A percentile compares a stretch with the other conserved stretches of the same genome.
phyloP scores from a whole-genome alignment of 2,329 filamentous ascomycete species.

The Mycosphaerella arachidis region DNA sequence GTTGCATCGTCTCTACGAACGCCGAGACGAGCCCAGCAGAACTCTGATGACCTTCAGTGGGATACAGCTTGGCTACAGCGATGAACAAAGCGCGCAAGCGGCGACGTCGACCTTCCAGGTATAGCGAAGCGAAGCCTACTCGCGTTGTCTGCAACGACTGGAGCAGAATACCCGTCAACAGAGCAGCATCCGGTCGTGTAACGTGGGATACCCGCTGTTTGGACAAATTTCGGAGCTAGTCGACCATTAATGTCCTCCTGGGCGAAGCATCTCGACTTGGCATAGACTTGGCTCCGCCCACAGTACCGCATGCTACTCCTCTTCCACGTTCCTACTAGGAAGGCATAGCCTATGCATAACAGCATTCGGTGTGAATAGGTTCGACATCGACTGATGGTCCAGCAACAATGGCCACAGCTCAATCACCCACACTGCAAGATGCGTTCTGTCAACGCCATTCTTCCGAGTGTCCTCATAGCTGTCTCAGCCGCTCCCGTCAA shows the following conservation, averaged over 20 bases:
- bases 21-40: neutral
- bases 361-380: neutral
- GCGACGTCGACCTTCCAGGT: too few relatives aligned
- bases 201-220: neutral
- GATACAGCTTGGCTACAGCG: too few relatives aligned
- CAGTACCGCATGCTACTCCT: neutral
- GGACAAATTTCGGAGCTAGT: neutral
- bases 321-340: neutral
- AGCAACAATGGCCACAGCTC: neutral
- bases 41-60: neutral
- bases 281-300: too few relatives aligned
- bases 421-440: conserved; percentile 4
- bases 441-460: conserved; percentile 7
- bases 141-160: neutral
- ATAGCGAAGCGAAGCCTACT: too few relatives aligned
- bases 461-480: conserved; percentile 10
- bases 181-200: neutral
- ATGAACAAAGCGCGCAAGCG: too few relatives aligned
- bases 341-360: conserved; percentile 3
- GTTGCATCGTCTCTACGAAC: neutral
- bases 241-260: conserved; percentile 4
- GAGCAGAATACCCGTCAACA: too few relatives aligned
- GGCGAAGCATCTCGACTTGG: neutral
- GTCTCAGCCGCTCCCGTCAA: conserved; percentile 10
- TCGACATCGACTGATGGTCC: neutral